phyloP scores from a whole-genome alignment of 345 rosid genomes.

The Sisymbrium irio region DNA sequence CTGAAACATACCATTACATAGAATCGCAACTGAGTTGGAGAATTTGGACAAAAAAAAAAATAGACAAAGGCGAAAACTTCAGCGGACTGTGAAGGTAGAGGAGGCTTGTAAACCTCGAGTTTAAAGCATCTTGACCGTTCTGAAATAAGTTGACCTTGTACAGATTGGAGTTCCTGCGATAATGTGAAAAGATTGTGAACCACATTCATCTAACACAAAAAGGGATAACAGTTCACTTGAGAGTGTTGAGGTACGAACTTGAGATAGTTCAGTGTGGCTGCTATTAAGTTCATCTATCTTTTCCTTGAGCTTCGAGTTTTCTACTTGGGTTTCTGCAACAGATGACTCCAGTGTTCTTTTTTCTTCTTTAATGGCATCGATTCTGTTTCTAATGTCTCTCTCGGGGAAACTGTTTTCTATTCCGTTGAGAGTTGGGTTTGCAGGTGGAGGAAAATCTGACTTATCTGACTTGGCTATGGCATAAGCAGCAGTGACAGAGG shows the following conservation, averaged over 20 bases:
- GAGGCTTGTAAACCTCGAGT: constrained; percentile 61
- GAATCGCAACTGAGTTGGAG: not conserved
- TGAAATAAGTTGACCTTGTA: constrained; percentile 79
- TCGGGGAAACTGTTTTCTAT: constrained; percentile 34
- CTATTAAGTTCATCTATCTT: constrained; percentile 69
- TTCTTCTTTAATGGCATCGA: constrained; percentile 65
- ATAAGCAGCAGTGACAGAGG: constrained; percentile 96
- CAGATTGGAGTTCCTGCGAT: constrained; percentile 82
- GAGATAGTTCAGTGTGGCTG: constrained; percentile 72
- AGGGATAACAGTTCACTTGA: not conserved
- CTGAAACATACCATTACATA: constrained; percentile 41
- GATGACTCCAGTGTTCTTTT: constrained; percentile 56
- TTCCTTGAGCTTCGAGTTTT: constrained; percentile 59
- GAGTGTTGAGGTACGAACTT: constrained; percentile 44
- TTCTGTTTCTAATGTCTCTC: constrained; percentile 43
- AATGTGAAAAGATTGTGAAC: not conserved
- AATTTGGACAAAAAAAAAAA: not conserved
- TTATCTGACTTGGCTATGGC: constrained; percentile 86
- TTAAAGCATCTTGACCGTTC: constrained; percentile 99
- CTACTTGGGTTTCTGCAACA: constrained; percentile 53
- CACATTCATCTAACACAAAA: not conserved
- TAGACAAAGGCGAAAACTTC: not conserved
- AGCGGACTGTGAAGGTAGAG: constrained; percentile 3
- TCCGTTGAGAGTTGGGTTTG: constrained; percentile 41
- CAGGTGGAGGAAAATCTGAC: constrained; percentile 48